These are phyloP conservation scores for Sporopachydermia quercuum DNA, from an alignment of 805 yeast genomes.

Conservation along the genomic window DNA sequence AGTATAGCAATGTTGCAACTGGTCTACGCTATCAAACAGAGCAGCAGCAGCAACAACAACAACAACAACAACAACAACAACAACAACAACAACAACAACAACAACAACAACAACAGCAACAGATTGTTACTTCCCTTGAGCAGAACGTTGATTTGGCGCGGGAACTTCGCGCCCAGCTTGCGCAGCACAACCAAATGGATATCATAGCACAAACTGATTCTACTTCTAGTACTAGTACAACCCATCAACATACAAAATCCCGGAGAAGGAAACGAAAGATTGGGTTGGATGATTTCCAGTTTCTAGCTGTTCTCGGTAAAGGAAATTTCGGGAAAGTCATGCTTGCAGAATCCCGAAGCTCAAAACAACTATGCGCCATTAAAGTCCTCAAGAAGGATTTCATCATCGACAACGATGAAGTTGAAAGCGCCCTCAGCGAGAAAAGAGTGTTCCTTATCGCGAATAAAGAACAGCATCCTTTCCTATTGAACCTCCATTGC, in stretches of 20 bases:
- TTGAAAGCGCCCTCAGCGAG: slow-evolving; percentile 87
- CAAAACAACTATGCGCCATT: slow-evolving; percentile 77
- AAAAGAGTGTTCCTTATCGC: slow-evolving; percentile 79
- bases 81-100: slow-evolving; percentile 3
- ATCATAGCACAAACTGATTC: slow-evolving; percentile 15
- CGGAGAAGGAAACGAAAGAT: slow-evolving; percentile 36
- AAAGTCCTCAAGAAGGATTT: slow-evolving; percentile 94
- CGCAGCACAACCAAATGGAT: slow-evolving; percentile 13
- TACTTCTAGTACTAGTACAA: slow-evolving; percentile 5
- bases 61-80: slow-evolving; percentile 2
- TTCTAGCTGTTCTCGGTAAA: slow-evolving; percentile 89
- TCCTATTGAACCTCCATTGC: slow-evolving; percentile 77
- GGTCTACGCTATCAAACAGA: slow-evolving; percentile 5
- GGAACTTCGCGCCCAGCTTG: slow-evolving; percentile 1
- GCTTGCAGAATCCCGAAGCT: slow-evolving; percentile 85
- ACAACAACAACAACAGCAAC: slow-evolving; percentile 6
- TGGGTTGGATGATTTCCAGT: slow-evolving; percentile 89
- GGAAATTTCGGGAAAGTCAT: slow-evolving; percentile 98
- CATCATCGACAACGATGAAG: slow-evolving; percentile 90
- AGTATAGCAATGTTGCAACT: slow-evolving; percentile 5
- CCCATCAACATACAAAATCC: slow-evolving; percentile 26
- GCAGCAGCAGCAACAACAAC: slow-evolving; percentile 3
- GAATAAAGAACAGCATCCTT: slow-evolving; percentile 83
- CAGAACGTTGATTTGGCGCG: background rate
- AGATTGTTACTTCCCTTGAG: background rate